Evolutionary conservation across 176 grass and related monocot genomes (phyloP).

Genomic region (Oryza australiensis): DNA sequence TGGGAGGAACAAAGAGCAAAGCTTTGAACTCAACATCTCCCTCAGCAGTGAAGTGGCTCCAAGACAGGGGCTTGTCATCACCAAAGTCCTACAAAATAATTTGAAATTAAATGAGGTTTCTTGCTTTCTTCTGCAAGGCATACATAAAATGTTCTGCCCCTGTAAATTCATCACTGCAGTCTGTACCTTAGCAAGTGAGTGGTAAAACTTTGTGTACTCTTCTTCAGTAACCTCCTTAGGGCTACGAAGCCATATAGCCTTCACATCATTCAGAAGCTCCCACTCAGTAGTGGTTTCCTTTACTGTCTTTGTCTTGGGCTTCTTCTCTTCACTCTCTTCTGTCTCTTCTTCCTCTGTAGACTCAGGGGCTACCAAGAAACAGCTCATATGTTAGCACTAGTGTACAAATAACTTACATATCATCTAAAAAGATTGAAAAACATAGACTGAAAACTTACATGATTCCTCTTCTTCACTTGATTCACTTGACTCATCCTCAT

Average conservation of each 20-base stretch:
- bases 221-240: conserved; percentile 97
- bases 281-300: conserved; percentile 86
- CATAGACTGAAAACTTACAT: conserved; percentile 34
- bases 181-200: conserved; percentile 82
- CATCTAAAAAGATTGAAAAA: neutral
- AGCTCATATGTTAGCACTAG: neutral
- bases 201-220: conserved; percentile 96
- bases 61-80: conserved; percentile 84
- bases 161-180: neutral
- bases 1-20: conserved; percentile 88
- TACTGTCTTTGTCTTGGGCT: conserved; percentile 89
- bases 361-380: conserved; percentile 51
- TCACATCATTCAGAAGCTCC: conserved; percentile 95
- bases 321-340: conserved; percentile 79
- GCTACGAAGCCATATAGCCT: conserved; percentile 93
- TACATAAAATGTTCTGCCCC: neutral
- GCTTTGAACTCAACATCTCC: conserved; percentile 99
- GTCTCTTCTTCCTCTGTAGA: conserved; percentile 70
- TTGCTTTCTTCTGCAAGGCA: neutral
- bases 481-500: conserved; percentile 80
- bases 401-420: neutral
- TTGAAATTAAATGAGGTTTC: neutral
- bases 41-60: conserved; percentile 94
- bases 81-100: conserved; percentile 64
- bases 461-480: conserved; percentile 78